Conservation (phyloP, 352 stramenopile species). For the Phytophthora boehmeriae region DNA sequence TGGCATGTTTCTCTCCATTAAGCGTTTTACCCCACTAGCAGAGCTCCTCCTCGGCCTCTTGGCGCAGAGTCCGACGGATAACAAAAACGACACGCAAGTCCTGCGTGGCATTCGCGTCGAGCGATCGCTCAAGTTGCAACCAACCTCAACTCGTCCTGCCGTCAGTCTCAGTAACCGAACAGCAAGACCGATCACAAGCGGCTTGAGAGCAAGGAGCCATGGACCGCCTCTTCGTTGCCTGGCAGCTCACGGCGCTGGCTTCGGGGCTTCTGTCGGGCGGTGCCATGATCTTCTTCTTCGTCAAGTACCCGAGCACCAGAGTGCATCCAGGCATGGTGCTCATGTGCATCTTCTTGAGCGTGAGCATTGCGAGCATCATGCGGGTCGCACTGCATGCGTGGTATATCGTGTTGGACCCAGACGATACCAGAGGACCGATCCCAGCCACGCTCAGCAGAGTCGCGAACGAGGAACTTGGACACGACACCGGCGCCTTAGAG, state of each 20-base stretch:
- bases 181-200: not conserved
- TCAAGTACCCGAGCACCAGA: slow-evolving; percentile 61
- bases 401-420: slow-evolving; percentile 29
- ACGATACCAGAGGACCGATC: slow-evolving; percentile 18
- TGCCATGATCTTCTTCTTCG: slow-evolving; percentile 77
- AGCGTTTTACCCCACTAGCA: slow-evolving; percentile 29
- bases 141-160: slow-evolving; percentile 12
- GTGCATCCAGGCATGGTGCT: slow-evolving; percentile 76
- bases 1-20: slow-evolving; percentile 32
- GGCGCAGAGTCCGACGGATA: not conserved
- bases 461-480: slow-evolving; percentile 58
- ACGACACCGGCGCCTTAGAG: slow-evolving; percentile 34
- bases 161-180: slow-evolving; percentile 14
- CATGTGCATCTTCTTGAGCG: slow-evolving; percentile 78
- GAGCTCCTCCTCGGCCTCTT: slow-evolving; percentile 24
- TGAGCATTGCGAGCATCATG: slow-evolving; percentile 68
- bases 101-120: slow-evolving; percentile 26
- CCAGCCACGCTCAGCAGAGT: slow-evolving; percentile 66
- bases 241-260: slow-evolving; percentile 73
- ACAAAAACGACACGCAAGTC: slow-evolving; percentile 25
- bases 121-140: slow-evolving; percentile 13
- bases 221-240: slow-evolving; percentile 69
- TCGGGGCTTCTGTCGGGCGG: slow-evolving; percentile 56
- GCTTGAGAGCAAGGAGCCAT: slow-evolving; percentile 11
- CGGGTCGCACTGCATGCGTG: slow-evolving; percentile 69